A percentile compares a stretch with the other conserved stretches of the same genome.
Evolutionary conservation across 1,284 basidiomycete genomes (phyloP).

Genomic region (Microbotryum lychnidis-dioicae): DNA sequence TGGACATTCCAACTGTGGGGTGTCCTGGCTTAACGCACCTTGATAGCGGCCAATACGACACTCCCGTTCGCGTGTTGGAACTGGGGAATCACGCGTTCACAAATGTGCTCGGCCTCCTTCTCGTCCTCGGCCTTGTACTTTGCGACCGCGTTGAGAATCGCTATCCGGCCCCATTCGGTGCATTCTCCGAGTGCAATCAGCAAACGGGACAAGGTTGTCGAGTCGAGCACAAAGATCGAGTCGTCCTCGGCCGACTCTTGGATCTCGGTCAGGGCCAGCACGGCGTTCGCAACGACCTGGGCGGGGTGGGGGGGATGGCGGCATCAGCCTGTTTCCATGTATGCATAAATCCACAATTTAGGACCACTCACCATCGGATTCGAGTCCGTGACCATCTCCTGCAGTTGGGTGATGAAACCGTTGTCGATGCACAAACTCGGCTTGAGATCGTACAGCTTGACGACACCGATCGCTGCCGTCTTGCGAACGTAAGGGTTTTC

Average conservation of each 20-base stretch:
- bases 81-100: slow-evolving; percentile 94
- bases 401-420: slow-evolving; percentile 80
- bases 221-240: slow-evolving; percentile 73
- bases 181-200: slow-evolving; percentile 95
- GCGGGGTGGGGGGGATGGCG: background rate
- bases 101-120: slow-evolving; percentile 96
- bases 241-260: slow-evolving; percentile 48
- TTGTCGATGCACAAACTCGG: slow-evolving; percentile 90
- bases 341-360: background rate
- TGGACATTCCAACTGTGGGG: background rate
- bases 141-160: slow-evolving; percentile 76
- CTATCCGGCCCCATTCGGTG: slow-evolving; percentile 96
- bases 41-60: slow-evolving; percentile 89
- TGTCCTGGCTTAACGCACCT: slow-evolving; percentile 48
- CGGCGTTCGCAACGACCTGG: slow-evolving; percentile 90
- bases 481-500: slow-evolving; percentile 97
- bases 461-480: slow-evolving; percentile 88
- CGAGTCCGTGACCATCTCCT: slow-evolving; percentile 84
- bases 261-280: slow-evolving; percentile 89
- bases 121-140: slow-evolving; percentile 76
- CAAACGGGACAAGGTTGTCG: slow-evolving; percentile 73
- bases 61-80: slow-evolving; percentile 95
- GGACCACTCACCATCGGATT: slow-evolving; percentile 77
- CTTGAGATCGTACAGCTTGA: slow-evolving; percentile 94
- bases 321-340: background rate